These are phyloP conservation scores for Penicillium dipodomyicola DNA, from an alignment of 495 filamentous ascomycete species.

Conservation along the genomic window DNA sequence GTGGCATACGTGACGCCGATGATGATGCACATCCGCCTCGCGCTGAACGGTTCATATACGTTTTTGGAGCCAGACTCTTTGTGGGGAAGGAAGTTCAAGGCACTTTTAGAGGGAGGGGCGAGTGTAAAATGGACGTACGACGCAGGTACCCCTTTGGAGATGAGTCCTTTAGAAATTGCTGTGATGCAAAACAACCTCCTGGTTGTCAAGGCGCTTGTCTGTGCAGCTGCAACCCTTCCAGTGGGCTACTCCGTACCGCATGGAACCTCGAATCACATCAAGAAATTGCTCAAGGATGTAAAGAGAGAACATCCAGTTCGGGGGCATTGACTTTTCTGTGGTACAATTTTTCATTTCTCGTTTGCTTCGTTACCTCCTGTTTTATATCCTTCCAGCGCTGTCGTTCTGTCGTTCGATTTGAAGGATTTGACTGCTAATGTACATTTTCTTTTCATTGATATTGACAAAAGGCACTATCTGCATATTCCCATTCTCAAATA, in stretches of 20 bases:
- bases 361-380: too few species aligned
- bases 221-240: background rate
- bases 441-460: background rate
- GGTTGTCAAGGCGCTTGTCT: background rate
- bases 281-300: background rate
- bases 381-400: too few species aligned
- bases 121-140: background rate
- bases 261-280: background rate
- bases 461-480: background rate
- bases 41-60: background rate
- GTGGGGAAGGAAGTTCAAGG: background rate
- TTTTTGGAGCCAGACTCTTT: background rate
- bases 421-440: background rate
- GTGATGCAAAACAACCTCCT: background rate
- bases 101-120: background rate
- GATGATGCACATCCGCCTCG: background rate
- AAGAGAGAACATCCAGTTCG: background rate
- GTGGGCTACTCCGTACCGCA: background rate
- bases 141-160: background rate
- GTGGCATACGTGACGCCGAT: constrained; percentile 2
- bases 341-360: too few species aligned
- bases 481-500: background rate
- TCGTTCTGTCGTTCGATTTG: background rate
- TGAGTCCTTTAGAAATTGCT: background rate
- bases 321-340: background rate